Evolutionary conservation across 805 yeast genomes (phyloP).

Genomic region (Candida tammaniensis): DNA sequence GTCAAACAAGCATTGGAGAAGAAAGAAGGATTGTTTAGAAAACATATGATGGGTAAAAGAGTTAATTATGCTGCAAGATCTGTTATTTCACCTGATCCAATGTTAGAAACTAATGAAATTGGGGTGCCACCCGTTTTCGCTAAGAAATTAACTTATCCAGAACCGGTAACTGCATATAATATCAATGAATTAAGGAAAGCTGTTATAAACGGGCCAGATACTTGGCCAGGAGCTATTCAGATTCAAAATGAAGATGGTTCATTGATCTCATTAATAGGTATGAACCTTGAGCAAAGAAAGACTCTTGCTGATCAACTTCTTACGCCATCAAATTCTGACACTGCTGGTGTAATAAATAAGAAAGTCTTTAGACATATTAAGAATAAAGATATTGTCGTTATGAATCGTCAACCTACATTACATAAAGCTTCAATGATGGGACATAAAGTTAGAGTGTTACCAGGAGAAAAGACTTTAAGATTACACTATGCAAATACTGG

Average conservation of each 20-base stretch:
- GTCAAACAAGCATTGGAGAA: constrained; percentile 96
- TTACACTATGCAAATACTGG: constrained; percentile 98
- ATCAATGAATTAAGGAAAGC: constrained; percentile 89
- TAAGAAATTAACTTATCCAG: constrained; percentile 91
- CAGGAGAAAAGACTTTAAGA: constrained; percentile 95
- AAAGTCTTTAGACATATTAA: constrained; percentile 93
- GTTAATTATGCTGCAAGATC: constrained; percentile 99
- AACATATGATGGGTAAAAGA: constrained; percentile 99
- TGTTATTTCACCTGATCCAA: constrained; percentile 98
- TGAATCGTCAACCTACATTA: constrained; percentile 99
- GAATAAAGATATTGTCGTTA: constrained; percentile 91
- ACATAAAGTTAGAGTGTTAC: constrained; percentile 93
- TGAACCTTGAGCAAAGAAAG: constrained; percentile 91
- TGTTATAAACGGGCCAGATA: constrained; percentile 94
- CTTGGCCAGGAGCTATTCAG: constrained; percentile 98
- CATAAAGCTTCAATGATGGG: constrained; percentile 99
- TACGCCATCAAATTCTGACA: constrained; percentile 68
- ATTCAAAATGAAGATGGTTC: constrained; percentile 95
- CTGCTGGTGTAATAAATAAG: constrained; percentile 67
- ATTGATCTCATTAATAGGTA: constrained; percentile 74
- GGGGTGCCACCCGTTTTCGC: constrained; percentile 99
- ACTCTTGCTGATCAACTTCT: constrained; percentile 91
- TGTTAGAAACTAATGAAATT: constrained; percentile 94
- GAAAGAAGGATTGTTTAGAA: constrained; percentile 97
- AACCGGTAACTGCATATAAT: constrained; percentile 92